These are phyloP conservation scores for Solanum stenotomum DNA, from an alignment of 257 asterid species.

Conservation along the genomic window DNA sequence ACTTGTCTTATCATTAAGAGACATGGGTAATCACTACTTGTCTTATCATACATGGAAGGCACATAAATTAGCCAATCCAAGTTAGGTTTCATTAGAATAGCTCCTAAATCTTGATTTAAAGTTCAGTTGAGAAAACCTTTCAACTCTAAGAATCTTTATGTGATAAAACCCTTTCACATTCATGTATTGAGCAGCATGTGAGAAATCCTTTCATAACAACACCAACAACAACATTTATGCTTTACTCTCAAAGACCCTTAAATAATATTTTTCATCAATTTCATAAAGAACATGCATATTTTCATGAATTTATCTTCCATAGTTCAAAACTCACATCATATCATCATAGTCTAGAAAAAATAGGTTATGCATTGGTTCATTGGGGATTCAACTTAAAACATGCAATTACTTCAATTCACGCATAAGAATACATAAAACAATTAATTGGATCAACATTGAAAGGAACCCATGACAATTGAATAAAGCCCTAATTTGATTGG, in stretches of 20 bases:
- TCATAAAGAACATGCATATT: neutral
- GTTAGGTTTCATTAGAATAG: neutral
- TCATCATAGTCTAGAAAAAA: neutral
- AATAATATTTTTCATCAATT: neutral
- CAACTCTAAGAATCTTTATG: neutral
- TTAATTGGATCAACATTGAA: neutral
- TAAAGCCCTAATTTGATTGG: too few relatives aligned
- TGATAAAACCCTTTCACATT: neutral
- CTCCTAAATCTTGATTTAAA: neutral
- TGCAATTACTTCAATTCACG: neutral
- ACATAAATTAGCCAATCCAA: too few relatives aligned
- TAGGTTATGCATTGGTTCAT: neutral
- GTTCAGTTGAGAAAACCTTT: neutral
- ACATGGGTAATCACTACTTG: neutral
- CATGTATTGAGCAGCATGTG: neutral
- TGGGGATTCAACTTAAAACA: neutral
- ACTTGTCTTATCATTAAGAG: neutral
- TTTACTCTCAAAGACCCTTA: neutral
- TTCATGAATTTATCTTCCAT: neutral
- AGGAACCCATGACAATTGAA: neutral
- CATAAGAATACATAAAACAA: neutral
- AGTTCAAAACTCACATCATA: neutral
- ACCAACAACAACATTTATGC: neutral
- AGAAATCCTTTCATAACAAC: too few relatives aligned
- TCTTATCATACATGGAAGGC: neutral